Conservation (phyloP, 75 land plant species). For the Pinus taeda region DNA sequence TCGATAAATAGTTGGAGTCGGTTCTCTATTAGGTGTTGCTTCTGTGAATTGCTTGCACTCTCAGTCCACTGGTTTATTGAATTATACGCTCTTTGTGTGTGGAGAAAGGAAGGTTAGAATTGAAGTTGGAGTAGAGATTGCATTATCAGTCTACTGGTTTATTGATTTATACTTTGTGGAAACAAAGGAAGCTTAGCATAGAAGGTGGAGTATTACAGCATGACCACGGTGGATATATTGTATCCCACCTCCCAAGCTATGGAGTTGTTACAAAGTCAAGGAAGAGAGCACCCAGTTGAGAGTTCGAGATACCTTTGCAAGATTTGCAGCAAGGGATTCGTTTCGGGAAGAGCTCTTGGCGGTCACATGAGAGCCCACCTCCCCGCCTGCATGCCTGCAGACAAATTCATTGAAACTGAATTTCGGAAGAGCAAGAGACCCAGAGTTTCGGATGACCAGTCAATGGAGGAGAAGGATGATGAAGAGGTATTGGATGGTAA, state of each 20-base stretch:
- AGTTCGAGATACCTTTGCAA: slow-evolving; percentile 40
- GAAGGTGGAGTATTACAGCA: background rate
- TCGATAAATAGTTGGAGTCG: too few species aligned
- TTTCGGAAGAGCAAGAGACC: slow-evolving; percentile 6
- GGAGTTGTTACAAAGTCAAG: background rate
- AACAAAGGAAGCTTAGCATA: too few species aligned
- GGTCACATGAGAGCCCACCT: slow-evolving; percentile 82
- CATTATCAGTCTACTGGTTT: too few species aligned
- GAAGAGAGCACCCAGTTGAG: background rate
- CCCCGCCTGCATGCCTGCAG: slow-evolving; percentile 8
- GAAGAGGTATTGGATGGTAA: slow-evolving; percentile 9
- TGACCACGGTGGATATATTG: slow-evolving; percentile 4
- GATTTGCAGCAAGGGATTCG: slow-evolving; percentile 59
- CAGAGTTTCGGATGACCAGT: background rate
- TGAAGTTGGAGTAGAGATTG: background rate
- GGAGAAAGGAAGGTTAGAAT: background rate
- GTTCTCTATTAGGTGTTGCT: too few species aligned
- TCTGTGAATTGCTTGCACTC: background rate
- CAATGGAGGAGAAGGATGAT: background rate
- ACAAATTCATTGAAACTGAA: background rate
- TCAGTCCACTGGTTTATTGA: background rate
- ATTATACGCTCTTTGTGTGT: background rate
- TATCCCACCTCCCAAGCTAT: background rate
- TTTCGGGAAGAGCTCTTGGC: slow-evolving; percentile 63
- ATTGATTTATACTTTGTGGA: too few species aligned